phyloP scores from a whole-genome alignment of 2,329 filamentous ascomycete species.

The Xylariaceae sp. region DNA sequence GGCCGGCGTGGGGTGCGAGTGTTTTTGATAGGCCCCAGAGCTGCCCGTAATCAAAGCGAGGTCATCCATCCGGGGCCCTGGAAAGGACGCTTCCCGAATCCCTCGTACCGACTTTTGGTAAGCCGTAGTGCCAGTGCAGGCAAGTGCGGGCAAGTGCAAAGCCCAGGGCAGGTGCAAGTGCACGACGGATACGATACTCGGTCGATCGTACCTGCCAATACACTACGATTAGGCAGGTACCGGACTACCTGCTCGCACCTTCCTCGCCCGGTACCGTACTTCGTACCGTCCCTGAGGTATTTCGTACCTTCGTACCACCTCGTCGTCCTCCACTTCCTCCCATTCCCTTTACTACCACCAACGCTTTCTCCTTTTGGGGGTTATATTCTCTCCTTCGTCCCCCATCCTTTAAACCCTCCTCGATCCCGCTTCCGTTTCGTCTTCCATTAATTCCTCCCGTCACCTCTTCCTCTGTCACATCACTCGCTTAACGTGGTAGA shows the following conservation, averaged over 20 bases:
- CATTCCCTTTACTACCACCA: not conserved
- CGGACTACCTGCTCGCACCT: too few species aligned
- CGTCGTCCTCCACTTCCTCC: conserved; percentile 4
- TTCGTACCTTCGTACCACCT: conserved; percentile 2
- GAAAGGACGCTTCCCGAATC: conserved; percentile 2
- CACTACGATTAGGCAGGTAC: too few species aligned
- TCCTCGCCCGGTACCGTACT: too few species aligned
- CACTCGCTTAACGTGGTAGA: conserved; percentile 22
- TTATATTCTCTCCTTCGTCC: not conserved
- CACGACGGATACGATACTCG: too few species aligned
- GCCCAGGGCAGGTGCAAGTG: conserved; percentile 4
- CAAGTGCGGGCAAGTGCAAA: not conserved
- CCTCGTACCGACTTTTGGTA: not conserved
- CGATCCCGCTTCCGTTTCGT: not conserved
- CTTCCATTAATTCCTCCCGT: conserved; percentile 1
- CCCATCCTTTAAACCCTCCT: not conserved
- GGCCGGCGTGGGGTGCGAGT: too few species aligned
- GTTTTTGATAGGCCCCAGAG: not conserved
- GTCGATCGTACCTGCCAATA: too few species aligned
- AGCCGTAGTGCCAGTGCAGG: too few species aligned
- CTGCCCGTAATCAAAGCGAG: not conserved
- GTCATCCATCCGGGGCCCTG: not conserved
- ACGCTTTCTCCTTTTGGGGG: conserved; percentile 9
- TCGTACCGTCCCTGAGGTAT: too few species aligned
- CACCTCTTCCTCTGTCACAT: conserved; percentile 15